These are phyloP conservation scores for Euphorbia pulcherrima DNA, from an alignment of 345 rosid genomes.

Conservation along the genomic window DNA sequence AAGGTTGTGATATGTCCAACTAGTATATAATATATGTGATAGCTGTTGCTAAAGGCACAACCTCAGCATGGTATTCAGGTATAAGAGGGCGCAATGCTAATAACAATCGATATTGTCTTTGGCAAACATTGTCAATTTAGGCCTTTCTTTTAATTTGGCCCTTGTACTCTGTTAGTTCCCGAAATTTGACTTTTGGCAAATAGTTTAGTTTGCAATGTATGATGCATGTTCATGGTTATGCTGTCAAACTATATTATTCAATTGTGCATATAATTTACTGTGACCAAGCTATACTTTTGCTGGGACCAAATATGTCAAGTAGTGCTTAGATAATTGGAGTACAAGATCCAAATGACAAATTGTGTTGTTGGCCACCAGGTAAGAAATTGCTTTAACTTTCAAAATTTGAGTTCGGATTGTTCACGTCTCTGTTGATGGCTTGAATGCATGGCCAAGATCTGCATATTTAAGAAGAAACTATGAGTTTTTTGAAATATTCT, in stretches of 20 bases:
- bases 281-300: not conserved
- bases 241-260: not conserved
- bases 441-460: not conserved
- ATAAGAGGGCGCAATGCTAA: not conserved
- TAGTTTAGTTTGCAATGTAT: not conserved
- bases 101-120: not conserved
- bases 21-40: too few species aligned
- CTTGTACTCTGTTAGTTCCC: not conserved
- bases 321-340: not conserved
- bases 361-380: not conserved
- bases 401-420: not conserved
- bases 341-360: not conserved
- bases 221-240: not conserved
- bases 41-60: conserved; percentile 80
- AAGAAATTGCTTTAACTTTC: conserved; percentile 11
- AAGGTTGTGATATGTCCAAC: conserved; percentile 87
- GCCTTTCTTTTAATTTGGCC: not conserved
- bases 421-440: not conserved
- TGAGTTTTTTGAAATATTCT: not conserved
- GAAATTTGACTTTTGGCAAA: not conserved
- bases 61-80: conserved; percentile 94
- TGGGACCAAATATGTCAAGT: too few species aligned
- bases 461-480: not conserved
- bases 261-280: not conserved
- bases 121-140: not conserved